phyloP scores from a whole-genome alignment of 2,329 filamentous ascomycete genomes.

The Biscogniauxia sp. region DNA sequence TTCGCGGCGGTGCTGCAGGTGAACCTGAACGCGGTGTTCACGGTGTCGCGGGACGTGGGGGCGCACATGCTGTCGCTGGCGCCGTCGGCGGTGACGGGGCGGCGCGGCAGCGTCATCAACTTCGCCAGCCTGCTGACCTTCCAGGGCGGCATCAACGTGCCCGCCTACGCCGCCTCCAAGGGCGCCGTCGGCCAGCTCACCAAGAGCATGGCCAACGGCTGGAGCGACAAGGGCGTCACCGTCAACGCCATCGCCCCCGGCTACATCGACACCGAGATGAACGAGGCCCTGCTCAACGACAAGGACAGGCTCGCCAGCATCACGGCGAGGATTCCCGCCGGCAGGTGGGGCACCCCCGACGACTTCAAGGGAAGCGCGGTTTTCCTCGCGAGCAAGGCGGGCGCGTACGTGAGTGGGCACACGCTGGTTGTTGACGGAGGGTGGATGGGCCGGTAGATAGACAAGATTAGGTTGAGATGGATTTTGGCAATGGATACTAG shows the following conservation, averaged over 20 bases:
- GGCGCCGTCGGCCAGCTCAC: slow-evolving; percentile 82
- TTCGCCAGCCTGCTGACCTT: slow-evolving; percentile 78
- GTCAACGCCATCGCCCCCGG: slow-evolving; percentile 90
- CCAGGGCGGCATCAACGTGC: slow-evolving; percentile 85
- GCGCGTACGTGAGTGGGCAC: slow-evolving; percentile 79
- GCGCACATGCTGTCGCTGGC: slow-evolving; percentile 69
- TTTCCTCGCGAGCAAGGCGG: slow-evolving; percentile 73
- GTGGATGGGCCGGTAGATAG: slow-evolving; percentile 78
- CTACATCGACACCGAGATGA: slow-evolving; percentile 95
- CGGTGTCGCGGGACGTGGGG: slow-evolving; percentile 72
- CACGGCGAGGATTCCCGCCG: slow-evolving; percentile 76
- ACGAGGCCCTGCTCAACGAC: slow-evolving; percentile 75
- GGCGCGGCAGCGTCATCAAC: slow-evolving; percentile 76
- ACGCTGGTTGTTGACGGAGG: slow-evolving; percentile 82
- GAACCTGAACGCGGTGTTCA: slow-evolving; percentile 81
- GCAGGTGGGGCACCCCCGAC: slow-evolving; percentile 77
- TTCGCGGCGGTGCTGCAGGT: slow-evolving; percentile 83
- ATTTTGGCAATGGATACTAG: background rate
- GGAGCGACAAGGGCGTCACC: slow-evolving; percentile 73
- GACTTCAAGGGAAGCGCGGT: slow-evolving; percentile 85
- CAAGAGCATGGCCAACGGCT: slow-evolving; percentile 83
- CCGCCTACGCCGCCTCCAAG: slow-evolving; percentile 83
- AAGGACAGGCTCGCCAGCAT: slow-evolving; percentile 69
- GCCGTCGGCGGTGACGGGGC: slow-evolving; percentile 46
- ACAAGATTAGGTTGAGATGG: background rate